Conservation (phyloP, 345 rosid genomes). For the Eucalyptus erythrocorys region DNA sequence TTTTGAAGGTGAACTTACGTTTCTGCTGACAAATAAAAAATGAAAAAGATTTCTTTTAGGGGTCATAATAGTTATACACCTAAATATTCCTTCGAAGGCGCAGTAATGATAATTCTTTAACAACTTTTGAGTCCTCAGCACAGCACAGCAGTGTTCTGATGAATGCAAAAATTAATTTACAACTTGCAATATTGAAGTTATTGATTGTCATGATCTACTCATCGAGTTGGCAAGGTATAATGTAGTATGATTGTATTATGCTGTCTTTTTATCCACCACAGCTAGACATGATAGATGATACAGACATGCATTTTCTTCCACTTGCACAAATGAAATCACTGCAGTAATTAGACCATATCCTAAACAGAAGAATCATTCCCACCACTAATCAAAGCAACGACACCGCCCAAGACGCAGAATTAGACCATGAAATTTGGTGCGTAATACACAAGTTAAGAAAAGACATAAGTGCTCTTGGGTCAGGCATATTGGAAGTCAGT, state of each 20-base stretch:
- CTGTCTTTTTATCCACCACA: not conserved
- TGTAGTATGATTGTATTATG: not conserved
- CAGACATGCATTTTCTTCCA: not conserved
- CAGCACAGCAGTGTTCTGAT: not conserved
- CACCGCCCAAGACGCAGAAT: not conserved
- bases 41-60: not conserved
- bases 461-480: not conserved
- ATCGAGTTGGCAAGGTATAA: not conserved
- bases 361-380: not conserved
- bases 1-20: not conserved
- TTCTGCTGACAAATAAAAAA: not conserved
- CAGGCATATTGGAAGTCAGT: conserved; percentile 49
- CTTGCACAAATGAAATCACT: not conserved
- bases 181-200: not conserved
- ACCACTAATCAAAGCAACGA: not conserved
- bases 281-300: not conserved
- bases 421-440: not conserved
- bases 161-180: not conserved
- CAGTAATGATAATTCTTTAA: not conserved
- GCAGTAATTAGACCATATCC: not conserved
- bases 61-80: not conserved
- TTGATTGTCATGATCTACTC: not conserved
- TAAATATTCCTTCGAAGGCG: not conserved
- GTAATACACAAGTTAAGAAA: not conserved
- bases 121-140: not conserved